Evolutionary conservation across 176 grass and related monocot species (phyloP), one percentile per base, ranked within the genome.

Genomic region (Carex scoparia): DNA sequence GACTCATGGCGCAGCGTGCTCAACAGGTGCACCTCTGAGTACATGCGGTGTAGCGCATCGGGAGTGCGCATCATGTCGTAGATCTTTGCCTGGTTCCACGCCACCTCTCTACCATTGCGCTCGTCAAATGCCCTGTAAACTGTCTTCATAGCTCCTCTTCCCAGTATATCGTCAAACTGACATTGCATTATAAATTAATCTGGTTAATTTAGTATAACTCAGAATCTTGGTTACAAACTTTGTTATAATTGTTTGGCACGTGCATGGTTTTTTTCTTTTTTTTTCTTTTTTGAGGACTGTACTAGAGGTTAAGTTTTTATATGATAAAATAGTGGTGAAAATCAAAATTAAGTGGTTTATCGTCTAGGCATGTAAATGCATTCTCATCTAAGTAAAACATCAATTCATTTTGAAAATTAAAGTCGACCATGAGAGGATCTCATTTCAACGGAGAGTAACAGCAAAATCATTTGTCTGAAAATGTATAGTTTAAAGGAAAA

Each of bases 111-210:
- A 0, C 96, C 96, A 0, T 84, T 91, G 8, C 71, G 37, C 90
- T 95, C 93, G 79, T 99, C 96, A 55, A 99, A 99, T 9, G 93
- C 96, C 0, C 86, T 84, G 87, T 92, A 99, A 85, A 98, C 93
- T 1, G 88, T 88, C 85, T 99, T 95, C 96, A 89, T 95, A 0
- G 96, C 96, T 0, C 96, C 96, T 75, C 89, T 98, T 1, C 96
- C 96, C 0, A 98, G 88, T 1, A 94, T 60, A 69, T 98, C 88
- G 0, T 86, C 80, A 13, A 98, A 94, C 91, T 98, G 88, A 9
- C 23, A 88, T 70, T 56, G 37, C 18, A 84, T 55, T 11, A 65
- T 56, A 42, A 84, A 37, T 49, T 51, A 56, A 64, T 77, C 13
- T 23, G 42, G 15, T 85, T 73, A 38, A 68, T 58, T 70, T 2